Evolutionary conservation across 305 asterid genomes (phyloP), one percentile per base, ranked within the genome.

Genomic region (Ilex paraguariensis): DNA sequence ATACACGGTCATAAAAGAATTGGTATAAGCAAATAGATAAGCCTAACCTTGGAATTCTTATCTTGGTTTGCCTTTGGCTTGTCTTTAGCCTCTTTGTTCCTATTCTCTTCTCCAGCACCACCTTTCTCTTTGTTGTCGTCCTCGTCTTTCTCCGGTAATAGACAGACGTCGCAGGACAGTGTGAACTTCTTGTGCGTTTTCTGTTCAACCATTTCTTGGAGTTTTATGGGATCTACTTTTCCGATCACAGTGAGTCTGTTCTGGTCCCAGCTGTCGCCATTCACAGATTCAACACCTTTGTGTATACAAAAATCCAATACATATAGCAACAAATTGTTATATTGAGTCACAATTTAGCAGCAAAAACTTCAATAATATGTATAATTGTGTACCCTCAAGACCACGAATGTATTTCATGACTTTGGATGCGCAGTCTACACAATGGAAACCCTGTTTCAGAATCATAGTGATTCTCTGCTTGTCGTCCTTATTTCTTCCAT

Each of bases 341-440:
- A 21, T 21, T 21, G 28, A 21, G 28, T 21, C 28, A 21, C 2
- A 21, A 2, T 17, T 31, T 52, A 13, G 13, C 16, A 48, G 7
- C 49, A n/a, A 10, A 51, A 46, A 54, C 8, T 11, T 30, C 33
- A 7, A 45, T 7, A 45, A 45, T 45, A 45, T 13, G 1, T 7
- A 1, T 45, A 13, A 13, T 13, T 6, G 33, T 54, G 10, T 60
- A 91, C 98, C 98, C 11, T 81, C 75, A 9, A 70, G 63, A 12
- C 82, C 66, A 56, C 86, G 87, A 52, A 86, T 75, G 55, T 70
- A 69, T 63, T 83, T 87, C 13, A 80, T 56, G 16, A 91, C 72
- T 63, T 86, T 88, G 3, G 82, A 62, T 21, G 80, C 84, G 63
- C 97, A 91, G 15, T 91, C 97, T 11, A 82, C 88, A 36, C 97